Conservation (phyloP, 257 asterid species). For the Fraxinus pennsylvanica region DNA sequence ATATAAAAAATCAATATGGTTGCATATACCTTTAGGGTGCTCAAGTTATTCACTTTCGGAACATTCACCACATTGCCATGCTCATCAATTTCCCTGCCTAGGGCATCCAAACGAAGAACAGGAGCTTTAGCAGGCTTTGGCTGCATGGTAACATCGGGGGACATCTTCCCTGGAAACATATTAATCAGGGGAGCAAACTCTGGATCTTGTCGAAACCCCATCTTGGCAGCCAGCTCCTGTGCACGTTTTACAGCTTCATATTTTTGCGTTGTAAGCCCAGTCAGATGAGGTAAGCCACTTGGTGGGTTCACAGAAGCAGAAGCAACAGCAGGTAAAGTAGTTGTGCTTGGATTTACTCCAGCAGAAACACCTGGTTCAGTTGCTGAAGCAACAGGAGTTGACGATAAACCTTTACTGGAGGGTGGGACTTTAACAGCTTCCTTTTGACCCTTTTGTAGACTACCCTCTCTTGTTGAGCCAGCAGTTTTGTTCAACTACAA, state of each 20-base stretch:
- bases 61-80: conserved; percentile 81
- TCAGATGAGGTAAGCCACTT: conserved; percentile 65
- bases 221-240: conserved; percentile 85
- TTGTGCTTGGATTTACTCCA: conserved; percentile 33
- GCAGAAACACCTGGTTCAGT: conserved; percentile 29
- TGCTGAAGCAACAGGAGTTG: conserved; percentile 36
- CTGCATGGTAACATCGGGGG: conserved; percentile 68
- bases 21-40: conserved; percentile 80
- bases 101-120: conserved; percentile 88
- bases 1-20: not conserved
- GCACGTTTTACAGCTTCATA: conserved; percentile 85
- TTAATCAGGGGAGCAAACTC: conserved; percentile 81
- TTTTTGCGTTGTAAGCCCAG: conserved; percentile 72
- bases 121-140: conserved; percentile 92
- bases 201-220: conserved; percentile 93
- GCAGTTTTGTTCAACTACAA: conserved; percentile 65
- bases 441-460: conserved; percentile 44
- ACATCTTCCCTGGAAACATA: conserved; percentile 89
- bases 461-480: conserved; percentile 45
- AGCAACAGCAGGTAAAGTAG: conserved; percentile 28
- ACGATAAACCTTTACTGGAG: conserved; percentile 37
- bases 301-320: conserved; percentile 37
- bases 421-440: conserved; percentile 38
- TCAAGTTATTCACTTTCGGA: conserved; percentile 71
- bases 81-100: conserved; percentile 97